Conservation (phyloP, 2,329 filamentous ascomycete genomes). For the Aspergillus sp. region DNA sequence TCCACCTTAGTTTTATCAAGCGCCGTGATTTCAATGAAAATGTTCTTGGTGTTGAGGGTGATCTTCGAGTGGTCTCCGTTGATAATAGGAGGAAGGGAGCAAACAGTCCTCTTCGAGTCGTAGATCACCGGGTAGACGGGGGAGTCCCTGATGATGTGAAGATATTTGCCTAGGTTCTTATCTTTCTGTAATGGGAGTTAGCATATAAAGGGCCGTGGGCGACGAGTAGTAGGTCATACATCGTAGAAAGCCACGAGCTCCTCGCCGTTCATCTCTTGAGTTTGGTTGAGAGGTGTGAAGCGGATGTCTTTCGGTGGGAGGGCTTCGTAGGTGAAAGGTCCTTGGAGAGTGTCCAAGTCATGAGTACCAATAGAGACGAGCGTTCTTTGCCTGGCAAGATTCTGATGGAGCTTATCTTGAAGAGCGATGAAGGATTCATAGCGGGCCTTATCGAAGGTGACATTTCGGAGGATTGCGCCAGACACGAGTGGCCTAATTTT, state of each 20-base stretch:
- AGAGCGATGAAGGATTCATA: slow-evolving; percentile 98
- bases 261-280: slow-evolving; percentile 80
- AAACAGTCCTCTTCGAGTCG: slow-evolving; percentile 82
- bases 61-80: slow-evolving; percentile 98
- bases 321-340: slow-evolving; percentile 96
- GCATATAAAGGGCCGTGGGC: neutral
- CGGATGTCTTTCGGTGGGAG: slow-evolving; percentile 88
- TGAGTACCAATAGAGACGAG: slow-evolving; percentile 97
- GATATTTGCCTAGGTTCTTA: slow-evolving; percentile 84
- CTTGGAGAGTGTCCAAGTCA: slow-evolving; percentile 89
- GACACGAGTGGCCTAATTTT: slow-evolving; percentile 86
- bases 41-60: slow-evolving; percentile 83
- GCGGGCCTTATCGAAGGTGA: slow-evolving; percentile 87
- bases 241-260: slow-evolving; percentile 95
- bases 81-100: slow-evolving; percentile 96
- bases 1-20: slow-evolving; percentile 96
- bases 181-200: slow-evolving; percentile 66
- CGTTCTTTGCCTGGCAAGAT: slow-evolving; percentile 88
- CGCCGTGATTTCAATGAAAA: slow-evolving; percentile 96
- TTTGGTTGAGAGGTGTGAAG: slow-evolving; percentile 90
- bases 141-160: slow-evolving; percentile 92
- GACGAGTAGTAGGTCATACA: slow-evolving; percentile 39
- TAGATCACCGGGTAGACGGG: slow-evolving; percentile 96
- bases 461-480: slow-evolving; percentile 83
- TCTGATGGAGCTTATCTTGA: slow-evolving; percentile 97